These are phyloP conservation scores for Cytidiella melzeri DNA, from an alignment of 768 basidiomycete genomes.

Conservation along the genomic window DNA sequence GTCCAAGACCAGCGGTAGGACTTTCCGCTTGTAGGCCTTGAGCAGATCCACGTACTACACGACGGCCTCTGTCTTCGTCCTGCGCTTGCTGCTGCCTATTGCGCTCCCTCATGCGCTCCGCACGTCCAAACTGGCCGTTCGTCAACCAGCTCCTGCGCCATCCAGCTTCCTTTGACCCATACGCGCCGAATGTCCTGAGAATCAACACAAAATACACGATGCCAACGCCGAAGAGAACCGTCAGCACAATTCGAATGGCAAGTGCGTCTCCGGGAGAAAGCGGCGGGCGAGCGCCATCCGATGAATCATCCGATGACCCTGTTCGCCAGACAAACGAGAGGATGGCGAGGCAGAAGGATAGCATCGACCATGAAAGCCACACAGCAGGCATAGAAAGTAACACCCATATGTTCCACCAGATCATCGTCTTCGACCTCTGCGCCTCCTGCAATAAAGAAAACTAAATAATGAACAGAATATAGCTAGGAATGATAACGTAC, in stretches of 20 bases:
- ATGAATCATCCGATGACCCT: conserved; percentile 39
- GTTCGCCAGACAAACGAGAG: conserved; percentile 64
- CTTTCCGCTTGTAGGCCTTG: not conserved
- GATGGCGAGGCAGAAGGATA: conserved; percentile 57
- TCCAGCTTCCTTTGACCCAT: conserved; percentile 33
- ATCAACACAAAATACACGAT: conserved; percentile 57
- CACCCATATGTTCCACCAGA: conserved; percentile 66
- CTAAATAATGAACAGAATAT: not conserved
- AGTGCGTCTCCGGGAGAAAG: conserved; percentile 36
- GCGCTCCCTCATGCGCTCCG: conserved; percentile 9
- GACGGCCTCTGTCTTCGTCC: conserved; percentile 4
- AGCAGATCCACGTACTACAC: conserved; percentile 1
- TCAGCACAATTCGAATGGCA: conserved; percentile 50
- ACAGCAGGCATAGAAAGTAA: conserved; percentile 60
- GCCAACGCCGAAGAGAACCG: conserved; percentile 49
- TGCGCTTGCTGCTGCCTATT: conserved; percentile 2
- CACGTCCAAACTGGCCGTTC: conserved; percentile 7
- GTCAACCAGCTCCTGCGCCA: conserved; percentile 7
- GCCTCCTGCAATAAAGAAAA: conserved; percentile 43
- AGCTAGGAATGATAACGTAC: conserved; percentile 25
- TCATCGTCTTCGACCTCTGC: conserved; percentile 38
- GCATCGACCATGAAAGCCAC: conserved; percentile 74
- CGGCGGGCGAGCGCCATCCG: conserved; percentile 23
- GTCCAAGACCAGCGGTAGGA: conserved; percentile 6
- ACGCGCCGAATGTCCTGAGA: conserved; percentile 53